Percentiles rank a stretch among this genome's conserved stretches.
These are phyloP conservation scores for Cymbidium sinense DNA, from an alignment of 106 monocot genomes.

Conservation along the genomic window DNA sequence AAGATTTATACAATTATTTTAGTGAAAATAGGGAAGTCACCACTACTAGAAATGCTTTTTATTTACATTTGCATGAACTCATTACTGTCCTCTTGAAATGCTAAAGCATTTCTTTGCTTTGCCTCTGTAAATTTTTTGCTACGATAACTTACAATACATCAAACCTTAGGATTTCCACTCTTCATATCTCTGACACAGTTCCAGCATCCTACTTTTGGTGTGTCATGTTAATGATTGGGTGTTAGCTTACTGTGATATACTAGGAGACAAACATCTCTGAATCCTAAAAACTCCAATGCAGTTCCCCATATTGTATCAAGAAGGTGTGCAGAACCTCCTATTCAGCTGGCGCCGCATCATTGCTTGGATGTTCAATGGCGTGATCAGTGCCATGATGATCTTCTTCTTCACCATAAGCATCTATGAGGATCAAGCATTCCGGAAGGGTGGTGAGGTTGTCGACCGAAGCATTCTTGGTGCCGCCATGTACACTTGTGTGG, in stretches of 20 bases:
- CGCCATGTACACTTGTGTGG: slow-evolving; percentile 76
- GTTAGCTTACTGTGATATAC: neutral
- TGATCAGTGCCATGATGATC: slow-evolving; percentile 13
- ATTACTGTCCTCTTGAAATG: too few relatives aligned
- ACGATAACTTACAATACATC: too few relatives aligned
- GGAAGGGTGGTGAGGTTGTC: slow-evolving; percentile 34
- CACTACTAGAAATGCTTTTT: too few relatives aligned
- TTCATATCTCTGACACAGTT: too few relatives aligned
- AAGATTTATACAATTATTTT: too few relatives aligned
- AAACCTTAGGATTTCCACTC: too few relatives aligned
- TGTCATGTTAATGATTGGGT: neutral
- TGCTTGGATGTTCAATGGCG: slow-evolving; percentile 26
- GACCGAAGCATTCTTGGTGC: slow-evolving; percentile 34
- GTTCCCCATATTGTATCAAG: slow-evolving; percentile 27
- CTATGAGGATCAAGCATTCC: slow-evolving; percentile 20
- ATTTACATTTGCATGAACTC: too few relatives aligned
- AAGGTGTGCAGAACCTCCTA: slow-evolving; percentile 22
- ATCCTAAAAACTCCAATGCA: slow-evolving; percentile 9
- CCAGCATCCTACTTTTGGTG: neutral
- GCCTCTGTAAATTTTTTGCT: too few relatives aligned
- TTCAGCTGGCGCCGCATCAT: slow-evolving; percentile 26
- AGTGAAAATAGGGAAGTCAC: too few relatives aligned
- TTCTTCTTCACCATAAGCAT: slow-evolving; percentile 21
- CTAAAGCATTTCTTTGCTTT: too few relatives aligned
- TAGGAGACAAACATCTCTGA: too few relatives aligned